Evolutionary conservation across 192 early-diverging fungal genomes (phyloP), one percentile per base, ranked within the genome.

Genomic region (Coemansia sp.): DNA sequence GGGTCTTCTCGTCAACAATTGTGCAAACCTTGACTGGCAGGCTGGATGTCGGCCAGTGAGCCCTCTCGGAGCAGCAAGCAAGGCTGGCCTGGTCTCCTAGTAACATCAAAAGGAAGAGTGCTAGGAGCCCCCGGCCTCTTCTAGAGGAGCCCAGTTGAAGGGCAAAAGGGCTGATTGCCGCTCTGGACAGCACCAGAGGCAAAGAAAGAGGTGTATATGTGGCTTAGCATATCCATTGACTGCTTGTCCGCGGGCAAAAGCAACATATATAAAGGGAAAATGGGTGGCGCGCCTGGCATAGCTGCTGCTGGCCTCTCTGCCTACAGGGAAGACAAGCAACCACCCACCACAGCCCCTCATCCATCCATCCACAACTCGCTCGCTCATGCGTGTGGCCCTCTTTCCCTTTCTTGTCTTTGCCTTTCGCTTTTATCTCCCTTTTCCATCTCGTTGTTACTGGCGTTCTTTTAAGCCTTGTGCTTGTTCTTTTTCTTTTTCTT

Each of bases 381-480:
- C 24, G 6, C 14, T 55, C 48, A 51, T 51, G 51, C 51, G 14
- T 6, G 51, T 14, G 31, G 53, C 35, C 23, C 34, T 45, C 31
- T 42, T 23, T 56, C 14, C 28, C 63, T 13, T 59, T 28, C 28
- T 51, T 33, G 20, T 39, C 53, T 58, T 33, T 55, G 26, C 23
- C 40, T 64, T 67, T 35, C 45, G 8, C 20, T 63, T 51, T 43
- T 57, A 56, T 26, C 33, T 31, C 4, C 4, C 18, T 62, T 63
- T 63, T 58, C 31, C 33, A 39, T 56, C 20, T 50, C 43, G 11
- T 59, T 34, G 18, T 31, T 59, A 38, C 23, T 9, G 31, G 33
- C 20, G 7, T 10, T 23, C 31, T 38, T 59, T 38, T 26, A 18
- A 42, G 60, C 60, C 38, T 40, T 31, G 31, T 59, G 21, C 37